A percentile compares a stretch with the other conserved stretches of the same genome.
Evolutionary conservation across 169 alveolate genomes (phyloP).

Genomic region (Theileria equi): DNA sequence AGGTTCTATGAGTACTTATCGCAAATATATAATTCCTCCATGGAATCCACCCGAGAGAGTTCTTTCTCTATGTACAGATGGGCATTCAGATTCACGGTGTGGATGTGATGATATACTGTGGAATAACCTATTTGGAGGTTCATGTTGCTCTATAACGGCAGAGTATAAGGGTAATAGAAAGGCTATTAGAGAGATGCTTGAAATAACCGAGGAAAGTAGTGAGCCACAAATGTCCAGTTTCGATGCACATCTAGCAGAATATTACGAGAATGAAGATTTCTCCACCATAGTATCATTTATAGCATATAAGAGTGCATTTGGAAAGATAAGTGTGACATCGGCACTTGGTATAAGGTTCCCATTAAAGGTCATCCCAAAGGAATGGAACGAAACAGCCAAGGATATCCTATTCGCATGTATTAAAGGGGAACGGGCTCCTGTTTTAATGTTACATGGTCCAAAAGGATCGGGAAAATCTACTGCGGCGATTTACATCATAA

Average conservation of each 20-base stretch:
- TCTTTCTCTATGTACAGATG: conserved; percentile 39
- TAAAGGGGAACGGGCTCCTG: conserved; percentile 34
- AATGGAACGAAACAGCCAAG: neutral
- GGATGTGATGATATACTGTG: conserved; percentile 15
- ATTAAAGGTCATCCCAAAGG: conserved; percentile 18
- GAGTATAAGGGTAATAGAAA: conserved; percentile 7
- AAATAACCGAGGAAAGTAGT: too few species aligned
- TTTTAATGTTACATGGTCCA: conserved; percentile 56
- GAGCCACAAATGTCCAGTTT: neutral
- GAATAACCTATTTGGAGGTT: conserved; percentile 33
- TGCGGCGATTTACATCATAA: conserved; percentile 20
- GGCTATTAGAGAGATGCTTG: neutral
- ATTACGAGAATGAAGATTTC: neutral
- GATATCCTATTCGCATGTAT: conserved; percentile 8
- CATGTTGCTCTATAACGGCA: conserved; percentile 21
- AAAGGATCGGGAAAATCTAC: conserved; percentile 57
- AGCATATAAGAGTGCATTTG: conserved; percentile 37
- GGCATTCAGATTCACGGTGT: neutral
- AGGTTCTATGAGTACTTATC: conserved; percentile 1
- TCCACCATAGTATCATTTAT: conserved; percentile 26
- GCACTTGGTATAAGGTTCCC: neutral
- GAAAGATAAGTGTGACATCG: conserved; percentile 5
- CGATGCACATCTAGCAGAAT: neutral
- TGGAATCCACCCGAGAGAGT: conserved; percentile 61
- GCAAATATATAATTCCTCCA: conserved; percentile 34